Evolutionary conservation across 495 filamentous ascomycete species (phyloP), one percentile per base, ranked within the genome.

Genomic region (Trichoderma erinaceum): DNA sequence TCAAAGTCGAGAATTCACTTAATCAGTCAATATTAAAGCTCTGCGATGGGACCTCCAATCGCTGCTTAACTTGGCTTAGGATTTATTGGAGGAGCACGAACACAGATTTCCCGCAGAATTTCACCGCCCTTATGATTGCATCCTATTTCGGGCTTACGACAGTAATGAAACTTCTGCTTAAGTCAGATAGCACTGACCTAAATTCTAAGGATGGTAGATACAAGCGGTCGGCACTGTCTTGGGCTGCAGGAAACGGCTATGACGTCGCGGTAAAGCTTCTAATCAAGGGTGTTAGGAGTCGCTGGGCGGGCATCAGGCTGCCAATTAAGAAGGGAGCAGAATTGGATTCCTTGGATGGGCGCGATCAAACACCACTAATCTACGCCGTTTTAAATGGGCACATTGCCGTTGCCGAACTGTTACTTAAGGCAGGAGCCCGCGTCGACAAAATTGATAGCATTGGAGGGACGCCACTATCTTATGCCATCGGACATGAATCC

Each of bases 201-300:
- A 29, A 46, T 46, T 46, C 18, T 4, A 1, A 18, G 18, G 68
- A 69, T 41, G 68, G 72, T 41, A n/a, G 6, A 11, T 46, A 48
- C 38, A 69, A 69, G 29, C 56, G 50, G 41, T 71, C 77, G 48
- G 73, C 75, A 61, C 66, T 79, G 5, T 75, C 69, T 10, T 65
- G 68, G 65, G 77, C 75, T 29, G 73, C 75, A 29, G 50, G 67
- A 27, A 67, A 68, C 21, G 74, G 74, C 8, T 69, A 74, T 44
- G 32, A 71, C 41, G 68, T 48, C 12, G 71, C 74, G 1, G 74
- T 76, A 41, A 41, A 66, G 56, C 52, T 75, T 5, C 48, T 79
- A 10, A 64, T 78, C 7, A 7, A 38, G 35, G 35, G 35, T 5
- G 35, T 6, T 38, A 38, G 35, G 35, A 68, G 41, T 4, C 27